Base-by-base conservation (phyloP, 2,329 filamentous ascomycete species). In the Ramichloridium luteum region DNA sequence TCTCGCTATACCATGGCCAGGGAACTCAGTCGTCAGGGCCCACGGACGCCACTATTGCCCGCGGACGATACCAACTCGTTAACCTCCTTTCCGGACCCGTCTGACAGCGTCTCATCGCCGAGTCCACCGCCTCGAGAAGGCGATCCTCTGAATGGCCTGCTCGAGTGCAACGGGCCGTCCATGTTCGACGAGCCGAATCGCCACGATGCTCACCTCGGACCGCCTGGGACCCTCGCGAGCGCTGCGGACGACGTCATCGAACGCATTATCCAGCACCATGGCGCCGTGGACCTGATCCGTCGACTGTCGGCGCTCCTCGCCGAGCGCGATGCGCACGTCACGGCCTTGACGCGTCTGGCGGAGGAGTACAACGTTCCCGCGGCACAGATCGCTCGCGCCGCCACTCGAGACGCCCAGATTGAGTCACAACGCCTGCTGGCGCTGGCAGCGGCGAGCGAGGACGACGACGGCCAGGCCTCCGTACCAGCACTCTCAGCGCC, bases 251-350 rank as follows among this genome's bases (percentile, higher is more conserved):
- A 46, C 16, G 42, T 47, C 4, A 32, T 53, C 3, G 34, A 47
- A 28, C 36, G 37, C 20, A 37, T 54, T 8, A 39, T 54, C 12
- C 42, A 49, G 20, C 50, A 51, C 16, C 42, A 47, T 6, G 51
- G 51, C 15, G 50, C 49, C 6, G 41, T 47, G 16, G 40, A 44
- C 5, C 36, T 54, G 6, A 44, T 52, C n/a, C 35, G 45, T 16
- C 40, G 49, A 22, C 33, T 54, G 25, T 40, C 48, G 5, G 38
- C 36, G 6, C 32, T 50, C 16, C 37, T 54, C 13, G 51, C 51
- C 10, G 45, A 53, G 37, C 37, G 51, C 14, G 51, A 54, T 43
- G 51, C 51, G 6, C 49, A 53, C 35, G 47, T 54, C 13, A 53
- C 50, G 9, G 51, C 50, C 8, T 36, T 54, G 30, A 52, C 45